Evolutionary conservation across 2,329 filamentous ascomycete genomes (phyloP).

Genomic region (Claviceps pusilla): DNA sequence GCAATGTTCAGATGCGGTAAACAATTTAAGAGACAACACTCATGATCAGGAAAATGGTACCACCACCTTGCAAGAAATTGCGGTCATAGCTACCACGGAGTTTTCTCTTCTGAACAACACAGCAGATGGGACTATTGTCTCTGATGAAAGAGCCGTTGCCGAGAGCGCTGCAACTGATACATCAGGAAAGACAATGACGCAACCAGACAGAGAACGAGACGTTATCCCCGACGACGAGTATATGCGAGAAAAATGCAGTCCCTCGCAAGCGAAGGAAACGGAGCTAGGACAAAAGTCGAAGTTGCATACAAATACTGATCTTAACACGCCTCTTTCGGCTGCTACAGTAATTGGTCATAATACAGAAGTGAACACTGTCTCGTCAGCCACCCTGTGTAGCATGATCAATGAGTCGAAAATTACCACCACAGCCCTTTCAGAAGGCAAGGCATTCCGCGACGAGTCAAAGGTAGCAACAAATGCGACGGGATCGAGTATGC

Average conservation of each 20-base stretch:
- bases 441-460: not conserved
- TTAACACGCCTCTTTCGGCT: not conserved
- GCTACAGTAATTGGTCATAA: not conserved
- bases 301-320: not conserved
- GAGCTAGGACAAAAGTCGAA: not conserved
- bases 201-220: not conserved
- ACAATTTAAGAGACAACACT: conserved; percentile 18
- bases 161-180: not conserved
- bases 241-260: not conserved
- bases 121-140: not conserved
- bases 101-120: not conserved
- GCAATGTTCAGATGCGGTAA: conserved; percentile 20
- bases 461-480: conserved; percentile 5
- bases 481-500: not conserved
- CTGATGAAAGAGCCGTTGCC: not conserved
- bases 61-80: conserved; percentile 13
- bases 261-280: not conserved
- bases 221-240: not conserved
- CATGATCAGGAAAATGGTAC: conserved; percentile 22
- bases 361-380: not conserved
- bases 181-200: not conserved
- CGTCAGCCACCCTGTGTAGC: not conserved
- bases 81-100: conserved; percentile 1
- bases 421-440: not conserved
- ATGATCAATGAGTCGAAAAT: not conserved